A percentile compares a stretch with the other conserved stretches of the same genome.
phyloP scores from a whole-genome alignment of 257 asterid genomes.

The Fraxinus cuspidata region DNA sequence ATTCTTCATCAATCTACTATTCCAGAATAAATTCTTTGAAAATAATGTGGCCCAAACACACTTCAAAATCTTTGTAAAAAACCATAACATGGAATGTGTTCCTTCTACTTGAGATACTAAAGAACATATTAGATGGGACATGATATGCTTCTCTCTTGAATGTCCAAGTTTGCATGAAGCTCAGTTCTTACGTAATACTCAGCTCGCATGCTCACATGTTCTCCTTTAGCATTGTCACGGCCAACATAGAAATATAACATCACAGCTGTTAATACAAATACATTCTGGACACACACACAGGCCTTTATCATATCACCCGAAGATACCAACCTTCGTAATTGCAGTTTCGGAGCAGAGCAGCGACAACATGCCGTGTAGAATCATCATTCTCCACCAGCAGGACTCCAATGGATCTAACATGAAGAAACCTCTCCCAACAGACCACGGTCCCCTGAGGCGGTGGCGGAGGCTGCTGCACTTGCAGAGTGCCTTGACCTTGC shows the following conservation, averaged over 20 bases:
- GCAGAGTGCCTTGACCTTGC: slow-evolving; percentile 36
- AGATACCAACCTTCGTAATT: slow-evolving; percentile 70
- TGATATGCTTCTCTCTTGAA: neutral
- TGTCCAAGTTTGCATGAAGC: neutral
- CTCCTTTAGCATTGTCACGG: neutral
- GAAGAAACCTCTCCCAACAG: slow-evolving; percentile 88
- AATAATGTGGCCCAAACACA: too few species aligned
- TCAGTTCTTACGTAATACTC: neutral
- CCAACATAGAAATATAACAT: neutral
- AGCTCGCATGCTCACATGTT: neutral
- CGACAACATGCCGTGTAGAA: slow-evolving; percentile 79
- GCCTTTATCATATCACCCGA: neutral
- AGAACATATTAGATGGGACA: neutral
- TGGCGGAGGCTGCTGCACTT: slow-evolving; percentile 45
- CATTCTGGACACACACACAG: neutral
- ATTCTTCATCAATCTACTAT: too few species aligned
- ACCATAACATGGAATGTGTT: neutral
- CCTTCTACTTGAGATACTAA: neutral
- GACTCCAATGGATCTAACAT: slow-evolving; percentile 76
- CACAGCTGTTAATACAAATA: neutral
- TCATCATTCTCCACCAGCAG: slow-evolving; percentile 86
- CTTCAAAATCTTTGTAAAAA: neutral
- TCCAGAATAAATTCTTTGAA: too few species aligned
- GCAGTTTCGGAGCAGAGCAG: slow-evolving; percentile 91
- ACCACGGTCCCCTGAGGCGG: slow-evolving; percentile 48